Conservation (phyloP, 116 monocot genomes). For the Zostera marina region DNA sequence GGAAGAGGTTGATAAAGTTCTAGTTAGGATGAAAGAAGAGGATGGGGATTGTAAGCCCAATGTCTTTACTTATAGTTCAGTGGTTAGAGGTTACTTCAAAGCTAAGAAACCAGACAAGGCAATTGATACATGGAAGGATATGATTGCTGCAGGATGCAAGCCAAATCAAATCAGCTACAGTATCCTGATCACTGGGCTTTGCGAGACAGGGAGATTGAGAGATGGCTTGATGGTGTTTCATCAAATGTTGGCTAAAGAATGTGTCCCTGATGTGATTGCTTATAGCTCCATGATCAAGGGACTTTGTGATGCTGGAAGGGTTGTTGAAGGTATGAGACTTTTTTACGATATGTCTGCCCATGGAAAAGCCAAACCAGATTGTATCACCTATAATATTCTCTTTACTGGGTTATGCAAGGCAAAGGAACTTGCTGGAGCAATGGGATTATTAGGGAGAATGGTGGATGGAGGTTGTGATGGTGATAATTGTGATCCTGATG, state of each 20-base stretch:
- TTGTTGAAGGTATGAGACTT: conserved; percentile 38
- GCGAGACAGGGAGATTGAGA: conserved; percentile 49
- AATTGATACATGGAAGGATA: conserved; percentile 41
- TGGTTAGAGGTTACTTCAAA: conserved; percentile 58
- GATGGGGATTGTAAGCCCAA: conserved; percentile 35
- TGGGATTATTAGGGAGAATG: conserved; percentile 52
- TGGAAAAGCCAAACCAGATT: conserved; percentile 35
- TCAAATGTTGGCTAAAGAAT: conserved; percentile 44
- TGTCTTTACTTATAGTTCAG: conserved; percentile 40
- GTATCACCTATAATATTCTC: conserved; percentile 53
- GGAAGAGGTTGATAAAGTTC: conserved; percentile 38
- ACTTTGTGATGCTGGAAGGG: conserved; percentile 34
- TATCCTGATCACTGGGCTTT: conserved; percentile 62
- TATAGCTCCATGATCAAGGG: conserved; percentile 82
- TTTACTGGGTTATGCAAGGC: conserved; percentile 42
- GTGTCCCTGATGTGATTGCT: conserved; percentile 42
- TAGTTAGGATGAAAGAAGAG: conserved; percentile 31
- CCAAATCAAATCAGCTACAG: conserved; percentile 66
- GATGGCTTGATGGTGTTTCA: conserved; percentile 78
- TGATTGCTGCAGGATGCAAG: conserved; percentile 32
- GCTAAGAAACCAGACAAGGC: conserved; percentile 30
- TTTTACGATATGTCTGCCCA: conserved; percentile 50
- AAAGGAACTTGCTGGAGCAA: conserved; percentile 32
- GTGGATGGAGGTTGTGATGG: conserved; percentile 13
- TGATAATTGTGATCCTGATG: conserved; percentile 61